Conservation (phyloP, 441 rosid species). For the Euphorbia celastroides region DNA sequence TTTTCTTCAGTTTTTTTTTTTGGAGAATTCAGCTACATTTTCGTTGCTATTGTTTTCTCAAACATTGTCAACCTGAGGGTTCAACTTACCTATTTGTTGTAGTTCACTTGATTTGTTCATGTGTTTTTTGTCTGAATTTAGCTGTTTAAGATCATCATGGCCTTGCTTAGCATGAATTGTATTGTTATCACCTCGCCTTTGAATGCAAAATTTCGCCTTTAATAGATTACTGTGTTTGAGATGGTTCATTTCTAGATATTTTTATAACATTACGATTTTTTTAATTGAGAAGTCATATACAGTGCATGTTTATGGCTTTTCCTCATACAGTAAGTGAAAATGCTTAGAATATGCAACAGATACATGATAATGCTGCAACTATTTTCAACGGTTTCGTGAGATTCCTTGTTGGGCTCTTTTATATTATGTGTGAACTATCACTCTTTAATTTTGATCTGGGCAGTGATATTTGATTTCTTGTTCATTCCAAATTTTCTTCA, state of each 20-base stretch:
- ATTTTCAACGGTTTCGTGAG: not conserved
- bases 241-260: not conserved
- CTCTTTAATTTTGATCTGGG: not conserved
- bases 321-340: not conserved
- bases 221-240: not conserved
- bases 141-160: not conserved
- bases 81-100: not conserved
- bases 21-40: conserved; percentile 1
- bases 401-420: not conserved
- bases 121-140: not conserved
- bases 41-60: not conserved
- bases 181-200: not conserved
- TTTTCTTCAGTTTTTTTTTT: not conserved
- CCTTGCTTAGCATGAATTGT: not conserved
- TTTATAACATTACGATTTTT: not conserved
- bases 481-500: not conserved
- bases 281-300: not conserved
- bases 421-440: not conserved
- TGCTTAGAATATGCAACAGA: not conserved
- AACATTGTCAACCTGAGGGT: not conserved
- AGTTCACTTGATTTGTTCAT: not conserved
- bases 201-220: not conserved
- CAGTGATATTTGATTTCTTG: not conserved
- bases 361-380: not conserved
- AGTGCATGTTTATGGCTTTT: not conserved